These are phyloP conservation scores for Saksenaea oblongispora DNA, from an alignment of 371 early-diverging fungal genomes.

Conservation along the genomic window DNA sequence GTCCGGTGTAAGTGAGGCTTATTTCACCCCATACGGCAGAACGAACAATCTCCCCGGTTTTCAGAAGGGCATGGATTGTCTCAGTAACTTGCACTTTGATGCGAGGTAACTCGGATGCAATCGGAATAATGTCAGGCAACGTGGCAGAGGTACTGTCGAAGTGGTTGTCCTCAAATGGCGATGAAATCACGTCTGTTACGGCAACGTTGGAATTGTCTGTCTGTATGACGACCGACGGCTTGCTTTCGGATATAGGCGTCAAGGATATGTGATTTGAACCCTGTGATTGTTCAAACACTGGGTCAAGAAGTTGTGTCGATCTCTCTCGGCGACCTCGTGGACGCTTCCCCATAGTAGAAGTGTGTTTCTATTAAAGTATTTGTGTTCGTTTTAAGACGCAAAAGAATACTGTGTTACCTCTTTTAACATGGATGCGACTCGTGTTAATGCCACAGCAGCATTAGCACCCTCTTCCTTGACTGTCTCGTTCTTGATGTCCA, in stretches of 20 bases:
- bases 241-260: not conserved
- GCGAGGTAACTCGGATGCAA: constrained; percentile 15
- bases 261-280: not conserved
- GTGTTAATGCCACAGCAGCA: constrained; percentile 34
- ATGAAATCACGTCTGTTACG: not conserved
- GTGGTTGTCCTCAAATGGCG: constrained; percentile 14
- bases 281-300: constrained; percentile 15
- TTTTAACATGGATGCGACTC: constrained; percentile 37
- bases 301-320: constrained; percentile 28
- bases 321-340: constrained; percentile 49
- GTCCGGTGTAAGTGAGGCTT: constrained; percentile 39
- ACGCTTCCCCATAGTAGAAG: constrained; percentile 14
- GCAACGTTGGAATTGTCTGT: not conserved
- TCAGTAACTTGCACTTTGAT: constrained; percentile 43
- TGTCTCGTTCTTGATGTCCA: constrained; percentile 38
- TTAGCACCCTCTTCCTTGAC: constrained; percentile 34
- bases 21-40: constrained; percentile 53
- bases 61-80: constrained; percentile 44
- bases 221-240: not conserved
- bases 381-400: not conserved
- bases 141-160: not conserved
- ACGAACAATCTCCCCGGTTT: constrained; percentile 40
- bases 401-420: constrained; percentile 11
- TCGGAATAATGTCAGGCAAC: not conserved
- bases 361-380: constrained; percentile 4